Base-by-base conservation (phyloP, 1,284 basidiomycete species). In the Trametes polyzona region DNA sequence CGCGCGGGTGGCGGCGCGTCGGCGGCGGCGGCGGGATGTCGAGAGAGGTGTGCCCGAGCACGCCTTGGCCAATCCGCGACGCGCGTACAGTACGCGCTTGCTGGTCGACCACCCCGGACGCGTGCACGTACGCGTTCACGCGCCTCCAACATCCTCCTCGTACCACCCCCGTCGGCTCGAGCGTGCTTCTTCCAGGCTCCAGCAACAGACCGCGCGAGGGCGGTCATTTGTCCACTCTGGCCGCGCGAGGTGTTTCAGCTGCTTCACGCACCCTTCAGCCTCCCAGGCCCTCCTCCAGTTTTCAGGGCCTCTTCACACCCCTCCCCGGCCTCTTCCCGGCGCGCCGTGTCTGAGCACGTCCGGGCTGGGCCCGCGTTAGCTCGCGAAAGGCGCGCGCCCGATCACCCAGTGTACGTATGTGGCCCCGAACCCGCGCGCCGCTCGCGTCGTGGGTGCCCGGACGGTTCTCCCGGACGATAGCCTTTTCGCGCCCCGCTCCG, bases 381-480 rank as follows among this genome's bases (percentile, higher is more conserved):
- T 10, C n/a, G n/a, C 42, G 27, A 30, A n/a, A n/a, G 29, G 17
- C 29, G 29, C 43, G 43, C 43, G 43, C 43, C 27, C 27, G 27
- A 43, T 43, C 42, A 19, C 14, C 5, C n/a, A n/a, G n/a, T n/a
- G n/a, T n/a, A n/a, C n/a, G n/a, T n/a, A n/a, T n/a, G n/a, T 35
- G 33, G 33, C 33, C 33, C 14, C 39, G 39, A 24, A n/a, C n/a
- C n/a, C n/a, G 19, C n/a, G 21, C 39, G 39, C 39, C 43, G 43
- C 43, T 17, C 43, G 23, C 30, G 39, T 41, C 32, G 42, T n/a
- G 26, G 10, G 14, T 32, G 36, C 35, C 17, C 14, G 26, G n/a
- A 37, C 24, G n/a, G 29, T 51, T 51, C 49, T 42, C 49, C 52
- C 52, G 44, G 44, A 37, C 52, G 44, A 47, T 47, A 47, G 37